Conservation (phyloP, 75 land plant genomes). For the Sequoiadendron giganteum region DNA sequence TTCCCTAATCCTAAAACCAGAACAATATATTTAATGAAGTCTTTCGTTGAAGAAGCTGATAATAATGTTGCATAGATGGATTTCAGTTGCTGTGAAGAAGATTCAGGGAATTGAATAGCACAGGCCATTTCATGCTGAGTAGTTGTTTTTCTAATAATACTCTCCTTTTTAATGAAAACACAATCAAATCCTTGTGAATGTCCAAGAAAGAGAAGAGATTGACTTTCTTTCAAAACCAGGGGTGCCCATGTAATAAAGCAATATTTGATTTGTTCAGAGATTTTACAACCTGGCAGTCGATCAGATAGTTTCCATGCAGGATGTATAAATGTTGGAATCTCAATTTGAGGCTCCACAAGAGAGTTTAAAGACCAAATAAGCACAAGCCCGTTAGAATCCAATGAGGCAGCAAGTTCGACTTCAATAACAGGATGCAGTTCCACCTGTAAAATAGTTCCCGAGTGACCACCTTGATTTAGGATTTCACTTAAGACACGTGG, state of each 20-base stretch:
- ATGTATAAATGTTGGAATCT: slow-evolving; percentile 25
- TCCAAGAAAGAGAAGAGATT: slow-evolving; percentile 53
- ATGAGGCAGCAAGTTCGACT: slow-evolving; percentile 69
- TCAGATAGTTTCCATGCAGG: slow-evolving; percentile 69
- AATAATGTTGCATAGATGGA: slow-evolving; percentile 40
- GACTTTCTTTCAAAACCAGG: slow-evolving; percentile 30
- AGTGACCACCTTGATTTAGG: slow-evolving; percentile 64
- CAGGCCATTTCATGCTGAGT: slow-evolving; percentile 41
- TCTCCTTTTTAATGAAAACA: slow-evolving; percentile 28
- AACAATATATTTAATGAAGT: slow-evolving; percentile 29
- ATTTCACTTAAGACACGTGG: slow-evolving; percentile 23
- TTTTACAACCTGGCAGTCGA: slow-evolving; percentile 15
- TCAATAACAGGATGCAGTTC: slow-evolving; percentile 69
- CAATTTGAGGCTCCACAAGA: slow-evolving; percentile 18
- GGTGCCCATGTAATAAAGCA: slow-evolving; percentile 74
- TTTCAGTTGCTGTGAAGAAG: slow-evolving; percentile 26
- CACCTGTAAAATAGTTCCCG: slow-evolving; percentile 54
- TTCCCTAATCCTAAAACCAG: slow-evolving; percentile 52
- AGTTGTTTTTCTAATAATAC: slow-evolving; percentile 13
- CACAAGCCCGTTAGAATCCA: slow-evolving; percentile 71
- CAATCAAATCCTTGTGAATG: slow-evolving; percentile 61
- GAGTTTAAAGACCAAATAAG: slow-evolving; percentile 68
- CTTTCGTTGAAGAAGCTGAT: slow-evolving; percentile 17
- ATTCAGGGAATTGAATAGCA: slow-evolving; percentile 40
- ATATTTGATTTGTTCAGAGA: slow-evolving; percentile 20